Conservation (phyloP, 768 basidiomycete genomes). For the Mycena albidolilacea region DNA sequence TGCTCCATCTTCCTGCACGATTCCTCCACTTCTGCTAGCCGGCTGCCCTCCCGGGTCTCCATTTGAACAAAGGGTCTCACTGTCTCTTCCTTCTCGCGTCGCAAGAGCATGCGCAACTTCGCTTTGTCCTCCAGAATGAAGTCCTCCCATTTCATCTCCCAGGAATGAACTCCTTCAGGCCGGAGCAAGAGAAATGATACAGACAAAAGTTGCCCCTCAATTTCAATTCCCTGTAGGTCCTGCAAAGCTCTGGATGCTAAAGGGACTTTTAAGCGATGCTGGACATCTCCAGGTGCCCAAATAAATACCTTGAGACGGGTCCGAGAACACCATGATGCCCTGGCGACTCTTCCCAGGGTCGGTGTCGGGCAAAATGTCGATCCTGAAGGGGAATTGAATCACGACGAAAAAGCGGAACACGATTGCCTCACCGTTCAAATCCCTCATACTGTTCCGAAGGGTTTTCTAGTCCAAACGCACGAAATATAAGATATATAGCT, state of each 20-base stretch:
- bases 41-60: no score
- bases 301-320: slow-evolving; percentile 27
- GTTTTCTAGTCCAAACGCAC: no score
- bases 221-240: slow-evolving; percentile 24
- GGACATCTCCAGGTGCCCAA: no score
- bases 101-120: no score
- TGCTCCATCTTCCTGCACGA: no score
- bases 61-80: no score
- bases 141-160: no score
- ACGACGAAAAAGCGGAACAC: no score
- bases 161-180: no score
- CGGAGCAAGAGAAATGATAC: slow-evolving; percentile 17
- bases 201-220: slow-evolving; percentile 12
- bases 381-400: slow-evolving; percentile 6
- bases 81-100: no score
- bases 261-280: neutral
- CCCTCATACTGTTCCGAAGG: slow-evolving; percentile 12
- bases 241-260: slow-evolving; percentile 28
- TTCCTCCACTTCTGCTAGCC: no score
- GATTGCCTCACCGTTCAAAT: slow-evolving; percentile 12
- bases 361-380: slow-evolving; percentile 18
- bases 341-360: slow-evolving; percentile 27
- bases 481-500: neutral
- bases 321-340: slow-evolving; percentile 25
- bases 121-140: no score